Evolutionary conservation across 805 yeast genomes (phyloP).

Genomic region (Lachancea mirantina): DNA sequence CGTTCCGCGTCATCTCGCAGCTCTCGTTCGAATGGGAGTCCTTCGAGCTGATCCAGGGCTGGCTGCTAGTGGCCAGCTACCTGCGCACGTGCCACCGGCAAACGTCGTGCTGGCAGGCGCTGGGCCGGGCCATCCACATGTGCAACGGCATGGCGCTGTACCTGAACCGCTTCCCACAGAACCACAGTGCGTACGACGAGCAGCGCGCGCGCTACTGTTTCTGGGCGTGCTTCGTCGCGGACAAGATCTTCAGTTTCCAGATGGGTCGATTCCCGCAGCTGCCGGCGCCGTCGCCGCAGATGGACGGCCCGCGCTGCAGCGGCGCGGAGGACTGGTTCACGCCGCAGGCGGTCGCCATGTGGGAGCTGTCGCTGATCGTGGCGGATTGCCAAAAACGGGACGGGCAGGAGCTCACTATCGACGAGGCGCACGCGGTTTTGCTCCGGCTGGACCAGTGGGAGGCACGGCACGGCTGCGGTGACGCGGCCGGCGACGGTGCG

Average conservation of each 20-base stretch:
- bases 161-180: constrained; percentile 24
- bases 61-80: constrained; percentile 41
- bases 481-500: constrained; percentile 2
- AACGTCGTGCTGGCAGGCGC: constrained; percentile 36
- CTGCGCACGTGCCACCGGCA: constrained; percentile 40
- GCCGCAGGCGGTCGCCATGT: constrained; percentile 16
- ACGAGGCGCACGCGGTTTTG: constrained; percentile 12
- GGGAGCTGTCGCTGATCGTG: constrained; percentile 16
- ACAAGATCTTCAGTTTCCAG: constrained; percentile 46
- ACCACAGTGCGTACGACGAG: constrained; percentile 31
- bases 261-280: constrained; percentile 39
- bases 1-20: constrained; percentile 33
- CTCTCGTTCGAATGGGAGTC: constrained; percentile 47
- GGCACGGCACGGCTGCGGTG: background rate
- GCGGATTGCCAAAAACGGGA: constrained; percentile 15
- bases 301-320: constrained; percentile 14
- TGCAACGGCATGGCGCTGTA: constrained; percentile 40
- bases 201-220: constrained; percentile 46
- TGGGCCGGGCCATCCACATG: constrained; percentile 39
- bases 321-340: constrained; percentile 17
- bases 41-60: constrained; percentile 43
- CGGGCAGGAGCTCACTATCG: constrained; percentile 16
- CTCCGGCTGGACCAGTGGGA: constrained; percentile 15
- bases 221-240: constrained; percentile 50
- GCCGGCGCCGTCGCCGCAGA: constrained; percentile 17